Evolutionary conservation across 139 green algal species (phyloP).

Genomic region (Chlorella ohadii): DNA sequence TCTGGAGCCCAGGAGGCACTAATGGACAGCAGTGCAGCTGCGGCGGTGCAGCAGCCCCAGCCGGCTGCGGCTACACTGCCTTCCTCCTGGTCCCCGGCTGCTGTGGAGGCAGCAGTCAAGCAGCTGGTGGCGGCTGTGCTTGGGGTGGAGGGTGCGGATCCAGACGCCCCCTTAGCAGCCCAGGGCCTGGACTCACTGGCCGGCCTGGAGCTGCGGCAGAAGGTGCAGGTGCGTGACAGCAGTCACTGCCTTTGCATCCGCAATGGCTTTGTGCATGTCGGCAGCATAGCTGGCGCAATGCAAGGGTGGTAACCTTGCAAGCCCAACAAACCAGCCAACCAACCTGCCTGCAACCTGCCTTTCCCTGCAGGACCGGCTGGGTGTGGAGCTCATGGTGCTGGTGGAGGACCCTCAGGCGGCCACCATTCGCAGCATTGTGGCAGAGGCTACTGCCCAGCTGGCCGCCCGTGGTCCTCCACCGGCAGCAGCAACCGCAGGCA

Average conservation of each 20-base stretch:
- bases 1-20: not conserved
- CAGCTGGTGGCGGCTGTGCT: conserved; percentile 12
- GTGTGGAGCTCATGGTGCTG: conserved; percentile 31
- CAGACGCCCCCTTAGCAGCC: conserved; percentile 9
- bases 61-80: too few species aligned
- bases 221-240: conserved; percentile 26
- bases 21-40: too few species aligned
- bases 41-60: too few species aligned
- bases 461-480: too few species aligned
- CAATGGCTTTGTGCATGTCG: too few species aligned
- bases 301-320: too few species aligned
- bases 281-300: not conserved
- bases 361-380: conserved; percentile 15
- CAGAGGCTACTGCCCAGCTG: conserved; percentile 29
- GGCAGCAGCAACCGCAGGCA: not conserved
- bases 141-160: not conserved
- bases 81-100: too few species aligned
- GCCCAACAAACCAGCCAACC: not conserved
- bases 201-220: conserved; percentile 50
- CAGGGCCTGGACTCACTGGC: conserved; percentile 61
- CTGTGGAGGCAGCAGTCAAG: conserved; percentile 12
- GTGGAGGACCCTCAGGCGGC: conserved; percentile 41
- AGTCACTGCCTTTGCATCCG: too few species aligned
- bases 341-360: too few species aligned
- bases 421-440: conserved; percentile 25